Conservation (phyloP, 1,284 basidiomycete genomes). For the Mycocalia duriaeana region DNA sequence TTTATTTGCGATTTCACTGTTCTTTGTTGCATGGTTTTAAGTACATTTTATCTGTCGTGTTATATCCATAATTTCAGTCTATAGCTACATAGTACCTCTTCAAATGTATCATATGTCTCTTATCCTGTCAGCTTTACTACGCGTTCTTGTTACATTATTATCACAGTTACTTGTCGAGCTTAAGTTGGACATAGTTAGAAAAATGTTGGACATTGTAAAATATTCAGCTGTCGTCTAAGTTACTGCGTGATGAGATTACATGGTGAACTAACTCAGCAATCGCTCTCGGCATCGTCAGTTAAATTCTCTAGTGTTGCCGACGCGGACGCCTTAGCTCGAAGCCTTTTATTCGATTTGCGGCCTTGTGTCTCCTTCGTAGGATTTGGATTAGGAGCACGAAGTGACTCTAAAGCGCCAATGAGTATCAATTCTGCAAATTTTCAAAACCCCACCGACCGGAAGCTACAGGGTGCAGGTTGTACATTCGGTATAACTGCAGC, state of each 20-base stretch:
- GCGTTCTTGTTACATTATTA: constrained; percentile 7
- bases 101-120: not conserved
- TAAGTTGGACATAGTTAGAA: not conserved
- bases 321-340: constrained; percentile 20
- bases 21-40: constrained; percentile 1
- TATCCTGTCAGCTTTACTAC: constrained; percentile 2
- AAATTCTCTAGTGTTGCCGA: not conserved
- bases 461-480: constrained; percentile 63
- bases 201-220: constrained; percentile 3
- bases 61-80: not conserved
- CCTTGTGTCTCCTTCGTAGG: constrained; percentile 47
- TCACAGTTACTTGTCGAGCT: not conserved
- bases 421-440: too few relatives aligned
- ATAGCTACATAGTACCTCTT: not conserved
- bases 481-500: constrained; percentile 78
- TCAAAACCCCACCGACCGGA: constrained; percentile 46
- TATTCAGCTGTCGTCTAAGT: not conserved
- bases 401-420: constrained; percentile 35
- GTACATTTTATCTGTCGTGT: constrained; percentile 1
- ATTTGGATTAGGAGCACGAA: constrained; percentile 48
- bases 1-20: not conserved
- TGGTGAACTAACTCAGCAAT: not conserved
- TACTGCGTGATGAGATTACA: not conserved
- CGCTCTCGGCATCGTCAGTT: not conserved
- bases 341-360: constrained; percentile 42